phyloP scores from a whole-genome alignment of 257 asterid species.

The Jaltomata sinuosa region DNA sequence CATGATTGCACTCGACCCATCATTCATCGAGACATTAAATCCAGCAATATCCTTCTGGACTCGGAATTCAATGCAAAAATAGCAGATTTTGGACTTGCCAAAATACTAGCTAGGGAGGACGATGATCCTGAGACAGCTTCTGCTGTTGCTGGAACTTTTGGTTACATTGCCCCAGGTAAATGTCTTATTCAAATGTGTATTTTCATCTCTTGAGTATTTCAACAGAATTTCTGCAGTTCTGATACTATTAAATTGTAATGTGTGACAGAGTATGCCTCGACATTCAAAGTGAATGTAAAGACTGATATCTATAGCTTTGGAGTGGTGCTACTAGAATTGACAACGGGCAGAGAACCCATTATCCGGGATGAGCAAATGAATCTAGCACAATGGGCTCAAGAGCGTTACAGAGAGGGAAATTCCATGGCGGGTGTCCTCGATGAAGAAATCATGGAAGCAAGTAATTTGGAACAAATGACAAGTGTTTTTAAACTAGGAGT shows the following conservation, averaged over 20 bases:
- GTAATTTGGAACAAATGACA: slow-evolving; percentile 38
- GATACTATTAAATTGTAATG: neutral
- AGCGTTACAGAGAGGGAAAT: slow-evolving; percentile 37
- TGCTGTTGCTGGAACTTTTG: slow-evolving; percentile 51
- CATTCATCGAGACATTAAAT: slow-evolving; percentile 56
- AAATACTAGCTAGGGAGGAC: slow-evolving; percentile 19
- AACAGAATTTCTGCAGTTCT: neutral
- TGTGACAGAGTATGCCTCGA: slow-evolving; percentile 64
- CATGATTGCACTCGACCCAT: slow-evolving; percentile 49
- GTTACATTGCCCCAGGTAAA: slow-evolving; percentile 61
- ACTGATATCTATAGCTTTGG: slow-evolving; percentile 32
- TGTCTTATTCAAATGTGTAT: neutral
- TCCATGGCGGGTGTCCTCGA: slow-evolving; percentile 26
- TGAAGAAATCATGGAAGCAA: slow-evolving; percentile 29
- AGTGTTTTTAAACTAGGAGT: slow-evolving; percentile 54
- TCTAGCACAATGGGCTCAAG: slow-evolving; percentile 86
- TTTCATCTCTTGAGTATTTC: neutral
- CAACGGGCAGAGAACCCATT: slow-evolving; percentile 44
- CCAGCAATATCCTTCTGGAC: slow-evolving; percentile 55
- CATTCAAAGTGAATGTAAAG: slow-evolving; percentile 25
- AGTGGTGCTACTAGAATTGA: slow-evolving; percentile 28
- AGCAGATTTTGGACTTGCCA: slow-evolving; percentile 59
- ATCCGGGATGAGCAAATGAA: slow-evolving; percentile 43
- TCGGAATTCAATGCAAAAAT: slow-evolving; percentile 40
- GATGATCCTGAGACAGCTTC: slow-evolving; percentile 44